Base-by-base conservation (phyloP, 805 yeast species). In the Yamadazyma nakazawae region DNA sequence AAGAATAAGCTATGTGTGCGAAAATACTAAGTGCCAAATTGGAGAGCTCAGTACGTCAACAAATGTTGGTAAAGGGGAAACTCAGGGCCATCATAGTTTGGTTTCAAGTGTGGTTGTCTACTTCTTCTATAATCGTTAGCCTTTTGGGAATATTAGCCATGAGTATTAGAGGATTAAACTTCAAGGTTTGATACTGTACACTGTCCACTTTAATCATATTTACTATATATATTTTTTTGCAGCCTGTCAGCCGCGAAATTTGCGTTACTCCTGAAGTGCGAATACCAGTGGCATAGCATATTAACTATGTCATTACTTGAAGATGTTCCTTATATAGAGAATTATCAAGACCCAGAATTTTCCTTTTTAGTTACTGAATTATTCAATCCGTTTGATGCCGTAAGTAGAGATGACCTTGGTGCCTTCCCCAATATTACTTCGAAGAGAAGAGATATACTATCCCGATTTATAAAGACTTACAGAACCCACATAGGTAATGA, bases 401-500 rank as follows among this genome's bases (percentile, higher is more conserved):
- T 68, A 11, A 53, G 54, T 14, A 60, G 55, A 34, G 64, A 58
- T 32, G 56, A 51, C 14, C 41, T 64, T n/a, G 64, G 66, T 4
- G 44, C 51, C 16, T 60, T 60, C 49, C 45, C 53, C 2, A 56
- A 57, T 39, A 48, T 61, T 13, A 55, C 62, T 21, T 57, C 61
- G 14, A 62, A 60, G 47, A 64, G 62, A 41, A 45, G 46, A n/a
- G 52, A 53, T 36, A 59, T 67, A 19, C 57, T 71, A 24, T 58
- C 57, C 32, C 37, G 54, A 25, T 72, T 70, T 47, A 54, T 72
- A 31, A 48, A 54, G 13, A 47, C 63, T 5, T 70, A 64, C 60
- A 59, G 60, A 37, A 62, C 62, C 14, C 75, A 70, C 47, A 62
- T 71, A 17, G 76, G 76, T 10, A 35, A 47, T 34, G 66, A 90